Conservation (phyloP, 352 stramenopile species). For the Phytophthora sansomeana region DNA sequence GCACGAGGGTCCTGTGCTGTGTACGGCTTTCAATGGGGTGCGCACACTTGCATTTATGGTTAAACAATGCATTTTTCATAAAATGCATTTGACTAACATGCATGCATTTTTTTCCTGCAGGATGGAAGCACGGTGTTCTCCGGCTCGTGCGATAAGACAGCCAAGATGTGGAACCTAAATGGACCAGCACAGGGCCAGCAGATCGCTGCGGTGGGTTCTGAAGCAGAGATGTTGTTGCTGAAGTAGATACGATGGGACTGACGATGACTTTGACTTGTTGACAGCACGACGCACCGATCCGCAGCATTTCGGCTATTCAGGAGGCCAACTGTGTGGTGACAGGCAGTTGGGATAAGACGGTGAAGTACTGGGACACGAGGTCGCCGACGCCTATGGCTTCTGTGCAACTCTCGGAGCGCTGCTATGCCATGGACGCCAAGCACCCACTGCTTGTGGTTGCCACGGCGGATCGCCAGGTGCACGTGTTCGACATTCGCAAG, state of each 20-base stretch:
- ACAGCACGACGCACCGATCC: conserved; percentile 94
- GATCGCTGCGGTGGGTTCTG: conserved; percentile 66
- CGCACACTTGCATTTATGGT: conserved; percentile 8
- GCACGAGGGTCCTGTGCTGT: conserved; percentile 92
- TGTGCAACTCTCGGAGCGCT: conserved; percentile 93
- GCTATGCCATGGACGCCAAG: conserved; percentile 95
- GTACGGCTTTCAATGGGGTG: conserved; percentile 90
- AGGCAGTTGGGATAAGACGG: conserved; percentile 94
- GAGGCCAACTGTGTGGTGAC: conserved; percentile 92
- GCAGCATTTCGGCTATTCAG: conserved; percentile 85
- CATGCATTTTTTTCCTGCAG: conserved; percentile 36
- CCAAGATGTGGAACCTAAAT: conserved; percentile 95
- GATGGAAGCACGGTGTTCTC: conserved; percentile 96
- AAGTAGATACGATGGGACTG: not conserved
- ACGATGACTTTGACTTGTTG: conserved; percentile 44
- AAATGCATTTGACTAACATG: conserved; percentile 1
- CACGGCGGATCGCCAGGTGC: conserved; percentile 91
- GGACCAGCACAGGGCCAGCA: conserved; percentile 77
- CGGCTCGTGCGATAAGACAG: conserved; percentile 94
- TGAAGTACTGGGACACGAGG: conserved; percentile 98
- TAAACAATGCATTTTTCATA: not conserved
- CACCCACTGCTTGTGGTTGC: conserved; percentile 95
- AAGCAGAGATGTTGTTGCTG: conserved; percentile 3
- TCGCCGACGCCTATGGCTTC: conserved; percentile 87
- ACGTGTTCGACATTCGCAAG: conserved; percentile 90